phyloP scores from a whole-genome alignment of 2,329 filamentous ascomycete species.

The Penicillium sp. region DNA sequence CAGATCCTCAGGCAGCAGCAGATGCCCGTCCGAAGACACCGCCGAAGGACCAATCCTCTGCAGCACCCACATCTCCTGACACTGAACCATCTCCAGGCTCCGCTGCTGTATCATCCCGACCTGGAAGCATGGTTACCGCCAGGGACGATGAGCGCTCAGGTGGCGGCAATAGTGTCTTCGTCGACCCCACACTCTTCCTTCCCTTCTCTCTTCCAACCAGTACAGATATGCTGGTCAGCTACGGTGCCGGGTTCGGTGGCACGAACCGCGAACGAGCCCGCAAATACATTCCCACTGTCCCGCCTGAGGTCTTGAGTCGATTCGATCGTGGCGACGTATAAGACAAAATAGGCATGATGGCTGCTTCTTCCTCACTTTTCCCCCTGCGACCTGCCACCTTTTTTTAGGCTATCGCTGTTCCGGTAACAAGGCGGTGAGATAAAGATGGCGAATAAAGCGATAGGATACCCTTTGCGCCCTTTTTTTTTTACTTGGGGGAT shows the following conservation, averaged over 20 bases:
- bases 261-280: conserved; percentile 85
- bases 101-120: conserved; percentile 24
- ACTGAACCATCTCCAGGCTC: conserved; percentile 23
- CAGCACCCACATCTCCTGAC: conserved; percentile 21
- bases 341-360: not conserved
- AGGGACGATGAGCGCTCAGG: conserved; percentile 27
- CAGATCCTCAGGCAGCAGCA: conserved; percentile 5
- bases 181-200: conserved; percentile 88
- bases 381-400: not conserved
- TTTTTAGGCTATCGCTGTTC: not conserved
- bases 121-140: conserved; percentile 18
- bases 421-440: not conserved
- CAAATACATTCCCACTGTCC: conserved; percentile 94
- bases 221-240: conserved; percentile 95
- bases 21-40: conserved; percentile 33
- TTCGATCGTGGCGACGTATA: conserved; percentile 58
- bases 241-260: conserved; percentile 90
- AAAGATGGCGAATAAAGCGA: not conserved
- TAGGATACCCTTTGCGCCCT: not conserved
- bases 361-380: not conserved
- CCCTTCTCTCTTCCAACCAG: conserved; percentile 94
- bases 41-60: conserved; percentile 16
- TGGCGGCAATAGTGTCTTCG: conserved; percentile 52
- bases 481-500: not conserved
- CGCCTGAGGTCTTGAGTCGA: conserved; percentile 86